A percentile compares a stretch with the other conserved stretches of the same genome.
Evolutionary conservation across 2,329 filamentous ascomycete genomes (phyloP).

Genomic region (Colletotrichum sp.): DNA sequence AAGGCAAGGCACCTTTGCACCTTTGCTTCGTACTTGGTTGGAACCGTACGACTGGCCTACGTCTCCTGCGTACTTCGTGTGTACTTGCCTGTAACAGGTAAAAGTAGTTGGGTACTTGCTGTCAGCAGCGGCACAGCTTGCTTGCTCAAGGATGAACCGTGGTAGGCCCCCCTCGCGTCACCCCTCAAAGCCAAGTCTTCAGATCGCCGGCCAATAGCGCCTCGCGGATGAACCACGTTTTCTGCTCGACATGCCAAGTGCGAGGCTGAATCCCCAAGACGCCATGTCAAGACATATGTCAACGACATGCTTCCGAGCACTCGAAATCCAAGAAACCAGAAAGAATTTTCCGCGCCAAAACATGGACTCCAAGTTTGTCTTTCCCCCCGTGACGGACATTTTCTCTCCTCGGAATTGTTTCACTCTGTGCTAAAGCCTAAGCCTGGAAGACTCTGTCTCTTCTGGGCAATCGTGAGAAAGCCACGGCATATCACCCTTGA

Average conservation of each 20-base stretch:
- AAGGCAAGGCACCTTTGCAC: not conserved
- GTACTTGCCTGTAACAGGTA: not conserved
- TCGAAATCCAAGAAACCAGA: not conserved
- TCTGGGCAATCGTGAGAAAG: not conserved
- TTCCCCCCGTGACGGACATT: not conserved
- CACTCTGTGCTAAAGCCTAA: not conserved
- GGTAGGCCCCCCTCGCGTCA: not conserved
- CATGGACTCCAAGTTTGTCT: not conserved
- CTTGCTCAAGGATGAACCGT: constrained; percentile 9
- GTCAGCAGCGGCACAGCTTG: not conserved
- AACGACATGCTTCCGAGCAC: not conserved
- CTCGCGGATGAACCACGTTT: constrained; percentile 25
- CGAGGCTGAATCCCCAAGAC: constrained; percentile 26
- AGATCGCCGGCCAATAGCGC: constrained; percentile 23
- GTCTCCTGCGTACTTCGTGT: not conserved
- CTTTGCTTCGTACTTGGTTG: not conserved
- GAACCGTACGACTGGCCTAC: not conserved
- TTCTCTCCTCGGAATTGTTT: not conserved
- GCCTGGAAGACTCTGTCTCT: not conserved
- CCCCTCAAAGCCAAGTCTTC: constrained; percentile 15
- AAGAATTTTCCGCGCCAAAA: not conserved
- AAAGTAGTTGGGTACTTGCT: not conserved
- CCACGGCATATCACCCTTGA: not conserved
- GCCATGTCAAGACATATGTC: not conserved
- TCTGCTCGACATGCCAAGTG: constrained; percentile 25